phyloP scores from a whole-genome alignment of 2,329 filamentous ascomycete genomes.

The Rugonectria rugulosa region DNA sequence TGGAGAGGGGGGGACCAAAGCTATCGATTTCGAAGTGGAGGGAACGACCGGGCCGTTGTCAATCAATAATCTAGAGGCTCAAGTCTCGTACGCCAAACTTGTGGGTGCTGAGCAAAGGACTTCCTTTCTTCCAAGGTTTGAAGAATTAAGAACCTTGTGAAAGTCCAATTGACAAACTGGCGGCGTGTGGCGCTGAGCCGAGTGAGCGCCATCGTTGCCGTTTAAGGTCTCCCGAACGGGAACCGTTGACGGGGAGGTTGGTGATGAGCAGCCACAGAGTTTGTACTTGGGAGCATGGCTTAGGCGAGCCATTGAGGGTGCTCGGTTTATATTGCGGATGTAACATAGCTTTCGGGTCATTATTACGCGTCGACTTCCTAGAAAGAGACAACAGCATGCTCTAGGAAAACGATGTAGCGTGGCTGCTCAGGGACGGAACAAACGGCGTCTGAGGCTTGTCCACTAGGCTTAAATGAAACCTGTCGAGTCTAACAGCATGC shows the following conservation, averaged over 20 bases:
- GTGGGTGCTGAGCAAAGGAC: slow-evolving; percentile 1
- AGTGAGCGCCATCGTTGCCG: slow-evolving; percentile 3
- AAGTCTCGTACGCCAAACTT: slow-evolving; percentile 14
- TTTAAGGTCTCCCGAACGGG: neutral
- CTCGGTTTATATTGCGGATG: neutral
- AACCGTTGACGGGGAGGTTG: slow-evolving; percentile 6
- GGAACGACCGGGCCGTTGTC: slow-evolving; percentile 10
- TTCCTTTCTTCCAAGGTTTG: neutral
- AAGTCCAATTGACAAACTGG: neutral
- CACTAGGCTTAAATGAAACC: neutral
- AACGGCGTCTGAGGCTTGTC: neutral
- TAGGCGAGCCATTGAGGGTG: slow-evolving; percentile 29
- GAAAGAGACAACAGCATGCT: slow-evolving; percentile 1
- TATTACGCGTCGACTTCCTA: slow-evolving; percentile 11
- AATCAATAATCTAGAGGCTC: neutral
- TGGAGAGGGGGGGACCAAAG: neutral
- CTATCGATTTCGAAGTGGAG: neutral
- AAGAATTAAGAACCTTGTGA: neutral
- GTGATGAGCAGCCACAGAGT: slow-evolving; percentile 24
- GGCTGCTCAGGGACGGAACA: slow-evolving; percentile 2
- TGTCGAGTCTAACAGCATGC: neutral
- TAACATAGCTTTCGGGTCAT: slow-evolving; percentile 13
- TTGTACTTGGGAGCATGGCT: slow-evolving; percentile 6
- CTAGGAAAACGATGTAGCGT: neutral
- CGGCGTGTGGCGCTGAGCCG: slow-evolving; percentile 5